These are phyloP conservation scores for Helianthus tuberosus DNA, from an alignment of 129 eudicot species.

Conservation along the genomic window DNA sequence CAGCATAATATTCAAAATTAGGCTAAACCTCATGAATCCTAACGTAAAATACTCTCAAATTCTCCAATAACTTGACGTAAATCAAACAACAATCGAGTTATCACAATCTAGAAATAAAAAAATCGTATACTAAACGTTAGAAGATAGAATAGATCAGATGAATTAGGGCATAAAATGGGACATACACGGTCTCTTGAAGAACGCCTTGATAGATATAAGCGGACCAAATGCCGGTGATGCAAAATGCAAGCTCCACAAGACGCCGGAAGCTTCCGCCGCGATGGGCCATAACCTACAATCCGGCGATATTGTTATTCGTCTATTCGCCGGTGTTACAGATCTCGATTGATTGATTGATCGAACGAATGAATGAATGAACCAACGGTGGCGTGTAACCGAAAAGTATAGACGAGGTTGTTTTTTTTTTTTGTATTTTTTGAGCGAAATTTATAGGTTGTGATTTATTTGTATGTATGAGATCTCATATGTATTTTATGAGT, in stretches of 20 bases:
- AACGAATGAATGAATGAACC: neutral
- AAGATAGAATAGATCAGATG: neutral
- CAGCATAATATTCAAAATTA: neutral
- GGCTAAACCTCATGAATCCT: conserved; percentile 1
- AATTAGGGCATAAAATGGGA: neutral
- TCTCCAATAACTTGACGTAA: neutral
- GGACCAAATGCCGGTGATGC: conserved; percentile 95
- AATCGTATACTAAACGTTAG: neutral
- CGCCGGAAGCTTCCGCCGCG: conserved; percentile 83
- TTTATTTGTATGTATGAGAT: neutral
- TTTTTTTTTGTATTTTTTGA: neutral
- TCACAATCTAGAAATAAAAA: neutral
- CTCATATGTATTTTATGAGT: neutral
- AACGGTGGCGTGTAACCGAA: conserved; percentile 23
- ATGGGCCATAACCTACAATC: conserved; percentile 67
- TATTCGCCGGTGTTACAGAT: conserved; percentile 32
- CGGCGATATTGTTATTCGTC: conserved; percentile 28
- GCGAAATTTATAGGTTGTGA: conserved; percentile 12
- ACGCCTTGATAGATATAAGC: conserved; percentile 98
- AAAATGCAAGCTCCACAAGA: conserved; percentile 65
- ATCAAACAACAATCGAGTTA: conserved; percentile 3
- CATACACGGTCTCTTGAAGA: conserved; percentile 92
- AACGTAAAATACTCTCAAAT: neutral
- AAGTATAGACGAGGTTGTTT: neutral
- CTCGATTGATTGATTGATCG: neutral